Evolutionary conservation across 768 basidiomycete species (phyloP), one percentile per base, ranked within the genome.

Genomic region (Auricularia sp.): DNA sequence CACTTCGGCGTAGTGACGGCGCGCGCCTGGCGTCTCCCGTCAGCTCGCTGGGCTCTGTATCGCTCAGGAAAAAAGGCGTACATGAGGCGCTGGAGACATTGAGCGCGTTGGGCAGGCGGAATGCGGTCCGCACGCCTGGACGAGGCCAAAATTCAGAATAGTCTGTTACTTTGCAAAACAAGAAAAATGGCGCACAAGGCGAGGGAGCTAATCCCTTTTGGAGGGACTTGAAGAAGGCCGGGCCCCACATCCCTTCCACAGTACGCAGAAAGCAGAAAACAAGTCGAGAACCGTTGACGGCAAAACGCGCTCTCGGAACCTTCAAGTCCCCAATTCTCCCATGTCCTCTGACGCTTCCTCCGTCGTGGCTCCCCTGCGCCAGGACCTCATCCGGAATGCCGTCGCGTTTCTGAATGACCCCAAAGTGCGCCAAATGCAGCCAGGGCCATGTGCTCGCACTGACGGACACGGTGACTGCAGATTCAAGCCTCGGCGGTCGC

Each of bases 331-430:
- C 39, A 42, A 6, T 51, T 18, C 6, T 18, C 47, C 18, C 47
- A 51, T 42, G 39, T 42, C 39, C 39, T 42, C 39, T 8, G 39
- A 42, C 39, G 47, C 47, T 18, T 51, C 47, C 47, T 51, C 47
- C 10, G 18, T 18, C 18, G 14, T 21, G 14, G 14, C 47, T 51
- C 21, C 63, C 3, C 85, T 89, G 71, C 82, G 88, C 72, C 81
- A 83, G 70, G 90, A 94, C 61, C 82, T 92, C 67, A 72, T 96
- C 63, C 83, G 82, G 54, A 92, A 88, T 78, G 94, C 94, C 0
- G 84, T 96, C 67, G 78, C 83, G 0, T 96, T 97, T 75, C 82
- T 97, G 63, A 78, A 80, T n/a, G 94, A 96, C 74, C 86, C 89
- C 61, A 90, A 90, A 77, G 94, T 87, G 69, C 62, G 76, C 72